Conservation (phyloP, 2,329 filamentous ascomycete species). For the Herpotrichia juniperi region DNA sequence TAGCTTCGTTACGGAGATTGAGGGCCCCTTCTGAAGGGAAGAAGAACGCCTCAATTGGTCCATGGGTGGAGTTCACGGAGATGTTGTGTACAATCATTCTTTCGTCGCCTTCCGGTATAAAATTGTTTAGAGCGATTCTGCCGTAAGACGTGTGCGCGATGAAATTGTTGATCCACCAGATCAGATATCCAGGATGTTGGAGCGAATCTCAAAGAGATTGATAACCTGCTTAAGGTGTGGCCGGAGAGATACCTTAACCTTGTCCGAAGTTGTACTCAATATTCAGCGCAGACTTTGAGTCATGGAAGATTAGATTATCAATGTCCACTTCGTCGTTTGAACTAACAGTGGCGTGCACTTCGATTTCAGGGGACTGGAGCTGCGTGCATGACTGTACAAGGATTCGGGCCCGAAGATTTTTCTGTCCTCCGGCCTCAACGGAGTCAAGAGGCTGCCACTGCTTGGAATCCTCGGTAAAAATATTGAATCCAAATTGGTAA, state of each 20-base stretch:
- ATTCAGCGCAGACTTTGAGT: not conserved
- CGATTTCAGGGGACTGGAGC: not conserved
- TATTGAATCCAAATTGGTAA: not conserved
- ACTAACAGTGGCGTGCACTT: not conserved
- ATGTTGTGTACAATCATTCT: conserved; percentile 18
- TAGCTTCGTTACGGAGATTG: conserved; percentile 13
- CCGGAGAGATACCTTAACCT: conserved; percentile 15
- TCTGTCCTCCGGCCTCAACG: not conserved
- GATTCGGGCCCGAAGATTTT: not conserved
- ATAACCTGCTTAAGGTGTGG: conserved; percentile 8
- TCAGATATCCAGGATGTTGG: conserved; percentile 13
- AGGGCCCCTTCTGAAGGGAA: conserved; percentile 14
- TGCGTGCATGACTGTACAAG: not conserved
- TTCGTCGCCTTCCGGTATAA: not conserved
- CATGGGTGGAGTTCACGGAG: conserved; percentile 13
- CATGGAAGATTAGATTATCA: not conserved
- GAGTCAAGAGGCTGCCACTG: not conserved
- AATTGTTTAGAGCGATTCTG: not conserved
- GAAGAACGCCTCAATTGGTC: conserved; percentile 12
- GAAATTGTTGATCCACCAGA: conserved; percentile 20
- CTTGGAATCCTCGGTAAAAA: not conserved
- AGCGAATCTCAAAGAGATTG: conserved; percentile 15
- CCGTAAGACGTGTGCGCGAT: conserved; percentile 16
- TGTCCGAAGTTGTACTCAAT: not conserved
- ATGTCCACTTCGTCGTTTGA: not conserved